Percentiles rank a stretch among this genome's conserved stretches.
phyloP scores from a whole-genome alignment of 345 rosid genomes.

The Brassica incana region DNA sequence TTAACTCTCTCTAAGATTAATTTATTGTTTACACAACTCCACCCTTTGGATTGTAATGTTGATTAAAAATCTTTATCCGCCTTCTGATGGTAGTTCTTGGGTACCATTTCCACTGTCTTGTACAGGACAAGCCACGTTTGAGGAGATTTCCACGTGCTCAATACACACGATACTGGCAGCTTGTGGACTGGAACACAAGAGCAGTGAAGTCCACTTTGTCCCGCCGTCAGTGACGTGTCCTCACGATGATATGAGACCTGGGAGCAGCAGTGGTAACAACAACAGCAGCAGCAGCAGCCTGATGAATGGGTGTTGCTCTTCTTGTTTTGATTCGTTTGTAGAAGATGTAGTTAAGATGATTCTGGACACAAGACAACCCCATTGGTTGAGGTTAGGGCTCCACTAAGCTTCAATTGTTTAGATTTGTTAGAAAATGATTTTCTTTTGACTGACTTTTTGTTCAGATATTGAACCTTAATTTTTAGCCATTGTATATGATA shows the following conservation, averaged over 20 bases:
- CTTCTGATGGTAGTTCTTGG: constrained; percentile 1
- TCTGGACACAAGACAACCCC: constrained; percentile 67
- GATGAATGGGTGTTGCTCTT: constrained; percentile 75
- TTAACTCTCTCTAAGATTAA: neutral
- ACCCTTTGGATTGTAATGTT: neutral
- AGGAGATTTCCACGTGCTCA: constrained; percentile 71
- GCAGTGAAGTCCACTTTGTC: constrained; percentile 57
- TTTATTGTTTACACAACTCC: constrained; percentile 8
- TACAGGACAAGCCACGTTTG: constrained; percentile 60
- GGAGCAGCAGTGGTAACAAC: constrained; percentile 46
- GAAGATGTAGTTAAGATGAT: constrained; percentile 79
- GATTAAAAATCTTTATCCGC: neutral
- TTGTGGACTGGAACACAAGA: constrained; percentile 75
- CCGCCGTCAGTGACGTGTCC: constrained; percentile 58
- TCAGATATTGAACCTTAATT: constrained; percentile 8
- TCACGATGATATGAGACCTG: constrained; percentile 40
- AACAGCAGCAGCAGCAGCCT: constrained; percentile 43
- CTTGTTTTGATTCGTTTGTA: constrained; percentile 84
- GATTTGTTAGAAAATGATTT: constrained; percentile 15
- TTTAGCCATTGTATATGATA: constrained; percentile 31
- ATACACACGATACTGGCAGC: constrained; percentile 80
- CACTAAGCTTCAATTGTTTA: constrained; percentile 40
- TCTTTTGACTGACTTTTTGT: neutral
- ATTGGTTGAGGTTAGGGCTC: constrained; percentile 84
- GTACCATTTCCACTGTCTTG: neutral